phyloP scores from a whole-genome alignment of 2,329 filamentous ascomycete genomes.

The Rhynchosporium graminicola region DNA sequence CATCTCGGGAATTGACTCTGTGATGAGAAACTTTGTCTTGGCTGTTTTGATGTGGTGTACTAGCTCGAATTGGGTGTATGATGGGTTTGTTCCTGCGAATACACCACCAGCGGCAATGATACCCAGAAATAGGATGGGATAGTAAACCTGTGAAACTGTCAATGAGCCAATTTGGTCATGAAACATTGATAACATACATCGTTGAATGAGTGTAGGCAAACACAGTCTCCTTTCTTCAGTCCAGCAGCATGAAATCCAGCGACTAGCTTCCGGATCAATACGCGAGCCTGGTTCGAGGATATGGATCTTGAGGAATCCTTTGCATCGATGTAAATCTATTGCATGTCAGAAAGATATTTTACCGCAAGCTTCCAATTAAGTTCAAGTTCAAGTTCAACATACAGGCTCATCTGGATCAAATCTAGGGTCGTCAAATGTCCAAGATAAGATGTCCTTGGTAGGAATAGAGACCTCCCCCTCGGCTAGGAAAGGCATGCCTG shows the following conservation, averaged over 20 bases:
- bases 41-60: conserved; percentile 37
- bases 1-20: conserved; percentile 33
- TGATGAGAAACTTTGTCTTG: conserved; percentile 34
- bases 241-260: conserved; percentile 36
- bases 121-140: conserved; percentile 33
- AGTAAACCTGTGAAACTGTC: conserved; percentile 28
- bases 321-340: conserved; percentile 37
- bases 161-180: not conserved
- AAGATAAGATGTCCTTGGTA: conserved; percentile 35
- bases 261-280: conserved; percentile 33
- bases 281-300: conserved; percentile 33
- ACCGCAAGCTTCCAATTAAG: too few species aligned
- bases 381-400: conserved; percentile 8
- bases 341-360: not conserved
- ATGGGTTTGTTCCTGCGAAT: conserved; percentile 38
- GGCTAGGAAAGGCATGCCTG: conserved; percentile 21
- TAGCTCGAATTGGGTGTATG: conserved; percentile 37
- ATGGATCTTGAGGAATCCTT: conserved; percentile 32
- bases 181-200: conserved; percentile 30
- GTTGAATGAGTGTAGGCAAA: conserved; percentile 39
- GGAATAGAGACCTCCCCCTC: conserved; percentile 25
- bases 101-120: conserved; percentile 37
- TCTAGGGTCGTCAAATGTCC: conserved; percentile 33
- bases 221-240: conserved; percentile 36
- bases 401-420: conserved; percentile 35